Base-by-base conservation (phyloP, 1,139 yeast species). In the Scheffersomyces stambukii region DNA sequence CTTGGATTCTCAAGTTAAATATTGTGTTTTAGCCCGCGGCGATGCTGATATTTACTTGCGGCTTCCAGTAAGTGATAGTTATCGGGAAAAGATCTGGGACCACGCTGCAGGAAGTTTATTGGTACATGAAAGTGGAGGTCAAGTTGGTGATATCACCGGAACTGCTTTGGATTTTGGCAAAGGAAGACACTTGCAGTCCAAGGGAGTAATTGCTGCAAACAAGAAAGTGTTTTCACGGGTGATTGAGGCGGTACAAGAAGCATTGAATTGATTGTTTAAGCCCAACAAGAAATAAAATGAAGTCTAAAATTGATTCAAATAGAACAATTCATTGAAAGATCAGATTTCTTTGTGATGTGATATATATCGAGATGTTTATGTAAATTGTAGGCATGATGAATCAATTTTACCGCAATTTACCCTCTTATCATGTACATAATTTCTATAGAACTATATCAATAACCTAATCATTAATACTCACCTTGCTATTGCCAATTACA, bases 11-110 rank as follows among this genome's bases (percentile, higher is more conserved):
- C 98, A 91, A 57, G 98, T 88, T 14, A 91, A 91, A 54, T 91
- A 91, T 61, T 89, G 97, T 60, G 77, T 89, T 11, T 70, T 91
- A 35, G 80, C 97, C 8, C 72, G 82, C 42, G 98, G 98, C 23
- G 81, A 83, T 38, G 97, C 96, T 4, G 97, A 91, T 49, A 75
- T 89, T 15, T 91, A 93, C 46, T 67, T 91, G 40, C 78, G 99
- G 43, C 64, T 93, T 36, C 98, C 99, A 8, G 75, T 81, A 27
- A 77, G 73, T 41, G 70, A 75, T 29, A 60, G 72, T 3, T 91
- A 89, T 54, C 75, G 85, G 47, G 99, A 91, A 53, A 91, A 93
- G 60, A 88, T 91, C 37, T 91, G 98, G 98, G 99, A 91, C 56
- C 99, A 91, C 54, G 97, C 97, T 14, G 95, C 96, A 2, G 99